These are phyloP conservation scores for Tolypocladium guangdongense DNA, from an alignment of 2,329 filamentous ascomycete genomes.

Conservation along the genomic window DNA sequence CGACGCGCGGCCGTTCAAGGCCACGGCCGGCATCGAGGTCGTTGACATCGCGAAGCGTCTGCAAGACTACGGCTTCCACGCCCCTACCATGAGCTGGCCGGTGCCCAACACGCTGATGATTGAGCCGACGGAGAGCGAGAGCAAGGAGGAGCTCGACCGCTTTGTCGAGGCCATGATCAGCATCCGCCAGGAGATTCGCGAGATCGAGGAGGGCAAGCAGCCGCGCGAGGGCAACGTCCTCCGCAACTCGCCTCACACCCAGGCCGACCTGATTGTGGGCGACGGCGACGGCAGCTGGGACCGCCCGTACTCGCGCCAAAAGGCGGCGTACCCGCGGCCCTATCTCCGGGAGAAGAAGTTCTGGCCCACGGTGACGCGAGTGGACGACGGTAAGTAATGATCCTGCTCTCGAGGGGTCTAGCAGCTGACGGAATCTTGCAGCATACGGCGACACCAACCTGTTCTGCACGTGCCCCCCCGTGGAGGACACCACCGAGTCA, in stretches of 20 bases:
- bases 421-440: constrained; percentile 20
- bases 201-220: constrained; percentile 68
- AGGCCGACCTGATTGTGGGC: constrained; percentile 63
- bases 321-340: constrained; percentile 75
- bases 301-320: constrained; percentile 67
- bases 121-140: constrained; percentile 90
- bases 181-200: constrained; percentile 76
- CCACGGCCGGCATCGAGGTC: constrained; percentile 72
- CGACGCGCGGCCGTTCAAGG: constrained; percentile 75
- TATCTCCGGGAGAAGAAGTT: constrained; percentile 94
- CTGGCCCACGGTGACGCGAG: constrained; percentile 78
- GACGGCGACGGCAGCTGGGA: constrained; percentile 54
- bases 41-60: constrained; percentile 95
- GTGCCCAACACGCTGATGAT: constrained; percentile 96
- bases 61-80: constrained; percentile 95
- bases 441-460: constrained; percentile 86
- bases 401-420: not conserved
- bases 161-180: constrained; percentile 84
- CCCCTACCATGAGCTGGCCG: constrained; percentile 94
- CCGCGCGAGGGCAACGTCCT: constrained; percentile 72
- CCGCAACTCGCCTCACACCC: constrained; percentile 80
- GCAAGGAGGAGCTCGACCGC: constrained; percentile 82
- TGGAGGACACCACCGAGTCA: constrained; percentile 45
- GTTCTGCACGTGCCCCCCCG: constrained; percentile 87
- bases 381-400: constrained; percentile 67